Evolutionary conservation across 192 early-diverging fungal genomes (phyloP), one percentile per base, ranked within the genome.

Genomic region (Gaertneriomyces semiglobifer): DNA sequence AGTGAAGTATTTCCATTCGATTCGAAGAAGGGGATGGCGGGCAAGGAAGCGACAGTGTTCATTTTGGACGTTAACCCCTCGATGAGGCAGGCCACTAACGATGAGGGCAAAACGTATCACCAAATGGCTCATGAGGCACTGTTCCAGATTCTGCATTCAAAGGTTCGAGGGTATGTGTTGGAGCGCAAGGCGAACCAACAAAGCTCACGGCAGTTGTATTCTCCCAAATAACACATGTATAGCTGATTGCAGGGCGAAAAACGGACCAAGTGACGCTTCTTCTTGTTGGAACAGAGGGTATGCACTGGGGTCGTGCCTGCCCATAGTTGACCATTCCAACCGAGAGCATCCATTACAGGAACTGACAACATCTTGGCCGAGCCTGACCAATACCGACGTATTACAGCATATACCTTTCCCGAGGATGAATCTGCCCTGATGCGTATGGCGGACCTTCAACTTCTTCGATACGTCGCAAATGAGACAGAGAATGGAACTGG

Each of bases 171-270:
- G 39, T 12, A 57, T 39, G 10, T 10, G 14, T 3, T 14, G 14
- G 55, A 56, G 16, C 55, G 10, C 14, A 18, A n/a, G 14, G 12
- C 16, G 48, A 50, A 50, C 14, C 50, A 52, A 6, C 50, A 52
- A 52, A 18, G 3, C 50, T 18, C n/a, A n/a, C 50, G 25, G 25
- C 2, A 33, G 25, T 33, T 62, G 65, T 33, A 11, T 16, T 8
- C 25, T 33, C 25, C 62, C 44, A 18, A 53, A 19, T 53, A n/a
- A 44, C 44, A n/a, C 43, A 20, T 44, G 3, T 11, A 5, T 42
- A 90, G 88, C 78, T 90, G 11, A 75, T 89, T 41, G 71, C 72
- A 43, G 82, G 79, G 20, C 66, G 86, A n/a, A 91, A 91, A 66
- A 81, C 79, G 8, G 89, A 90, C 56, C 66, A 77, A 39, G 83